Percentiles rank a stretch among this genome's conserved stretches.
Evolutionary conservation across 1,284 basidiomycete species (phyloP).

Genomic region (Marasmius oreades): DNA sequence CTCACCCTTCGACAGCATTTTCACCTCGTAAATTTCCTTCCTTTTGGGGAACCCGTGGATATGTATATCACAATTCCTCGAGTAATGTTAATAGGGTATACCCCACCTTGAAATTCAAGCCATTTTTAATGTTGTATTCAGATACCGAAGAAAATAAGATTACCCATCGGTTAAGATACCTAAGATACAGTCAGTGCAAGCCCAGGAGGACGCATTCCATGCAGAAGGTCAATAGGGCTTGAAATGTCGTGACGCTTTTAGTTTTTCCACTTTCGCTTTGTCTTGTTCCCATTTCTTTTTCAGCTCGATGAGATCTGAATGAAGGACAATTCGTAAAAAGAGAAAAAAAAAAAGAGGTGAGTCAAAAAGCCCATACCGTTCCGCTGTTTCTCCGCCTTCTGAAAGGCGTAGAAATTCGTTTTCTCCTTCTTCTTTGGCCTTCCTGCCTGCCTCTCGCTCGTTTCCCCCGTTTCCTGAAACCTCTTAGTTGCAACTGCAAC

Average conservation of each 20-base stretch:
- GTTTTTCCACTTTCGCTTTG: constrained; percentile 81
- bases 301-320: constrained; percentile 77
- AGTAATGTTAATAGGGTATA: not conserved
- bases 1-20: constrained; percentile 41
- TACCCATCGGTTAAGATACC: too few relatives aligned
- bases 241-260: constrained; percentile 77
- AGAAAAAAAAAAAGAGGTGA: constrained; percentile 5
- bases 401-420: constrained; percentile 82
- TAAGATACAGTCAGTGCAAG: too few relatives aligned
- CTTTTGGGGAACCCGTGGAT: constrained; percentile 48
- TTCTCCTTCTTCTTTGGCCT: constrained; percentile 73
- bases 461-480: constrained; percentile 62
- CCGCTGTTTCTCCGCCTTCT: constrained; percentile 82
- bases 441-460: constrained; percentile 39
- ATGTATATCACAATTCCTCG: not conserved
- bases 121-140: constrained; percentile 23
- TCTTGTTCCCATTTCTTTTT: constrained; percentile 83
- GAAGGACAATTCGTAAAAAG: constrained; percentile 8
- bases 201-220: not conserved
- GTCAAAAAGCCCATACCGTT: constrained; percentile 54
- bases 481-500: constrained; percentile 74
- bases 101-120: constrained; percentile 21
- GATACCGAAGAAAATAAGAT: constrained; percentile 35
- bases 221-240: constrained; percentile 74
- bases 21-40: constrained; percentile 36